Evolutionary conservation across 495 filamentous ascomycete genomes (phyloP), one percentile per base, ranked within the genome.

Genomic region (Aspergillus wentii): DNA sequence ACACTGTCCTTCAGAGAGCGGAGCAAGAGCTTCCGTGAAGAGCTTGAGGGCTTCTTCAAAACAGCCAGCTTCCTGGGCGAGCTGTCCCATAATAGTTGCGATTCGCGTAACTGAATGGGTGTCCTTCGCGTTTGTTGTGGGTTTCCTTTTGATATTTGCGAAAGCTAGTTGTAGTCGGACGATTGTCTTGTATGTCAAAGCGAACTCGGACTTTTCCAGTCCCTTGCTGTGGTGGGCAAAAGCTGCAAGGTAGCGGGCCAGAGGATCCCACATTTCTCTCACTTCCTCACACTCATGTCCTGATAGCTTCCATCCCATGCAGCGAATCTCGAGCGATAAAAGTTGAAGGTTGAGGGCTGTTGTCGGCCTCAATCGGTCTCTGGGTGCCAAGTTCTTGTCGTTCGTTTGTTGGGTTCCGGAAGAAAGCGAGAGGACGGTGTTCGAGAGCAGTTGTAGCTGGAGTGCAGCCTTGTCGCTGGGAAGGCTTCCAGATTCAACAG

Each of bases 401-500:
- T 34, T 44, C 1, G 57, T 44, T 18, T 46, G 36, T 5, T 54
- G 42, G 16, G 49, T 35, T 14, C 40, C 40, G 7, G 83, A 77
- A 38, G 76, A 74, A 1, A 91, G 49, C 3, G 80, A 75, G 0
- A 89, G 59, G 1, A 91, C 55, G 3, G 66, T 72, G 47, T 86
- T 85, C 0, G 85, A 76, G 3, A 90, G 51, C 1, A 69, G 63
- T 36, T 94, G 85, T 9, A 94, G 61, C 44, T 90, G 83, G 8
- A 77, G 68, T 4, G 79, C 76, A 27, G 74, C 71, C 56, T 86
- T 92, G 9, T 67, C 73, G 13, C 58, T 51, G 11, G 75, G 60
- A 5, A 71, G 54, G 10, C 48, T 33, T 51, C 68, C 44, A 7
- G 45, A 30, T 40, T 76, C 66, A 1, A 77, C 61, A 13, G 75